These are phyloP conservation scores for Tuber umbilicatum DNA, from an alignment of 495 filamentous ascomycete genomes.

Conservation along the genomic window DNA sequence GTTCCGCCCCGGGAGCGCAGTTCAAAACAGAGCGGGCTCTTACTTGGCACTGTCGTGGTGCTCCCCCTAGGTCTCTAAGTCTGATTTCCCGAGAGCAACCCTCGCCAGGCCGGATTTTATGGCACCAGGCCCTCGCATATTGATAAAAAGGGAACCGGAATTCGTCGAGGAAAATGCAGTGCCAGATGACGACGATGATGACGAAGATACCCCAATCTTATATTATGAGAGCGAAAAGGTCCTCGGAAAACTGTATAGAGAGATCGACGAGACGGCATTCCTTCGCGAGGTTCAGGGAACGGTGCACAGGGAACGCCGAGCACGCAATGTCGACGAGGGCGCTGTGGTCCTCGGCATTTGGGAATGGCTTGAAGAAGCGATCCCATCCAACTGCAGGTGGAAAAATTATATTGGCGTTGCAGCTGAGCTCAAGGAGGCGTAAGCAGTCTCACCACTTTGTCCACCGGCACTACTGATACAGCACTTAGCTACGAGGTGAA, in stretches of 20 bases:
- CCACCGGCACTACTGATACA: conserved; percentile 4
- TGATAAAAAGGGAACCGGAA: conserved; percentile 47
- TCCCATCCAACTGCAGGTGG: conserved; percentile 23
- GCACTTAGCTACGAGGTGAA: conserved; percentile 58
- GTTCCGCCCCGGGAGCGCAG: conserved; percentile 8
- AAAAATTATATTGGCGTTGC: conserved; percentile 12
- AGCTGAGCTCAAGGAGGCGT: conserved; percentile 23
- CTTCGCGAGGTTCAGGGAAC: conserved; percentile 52
- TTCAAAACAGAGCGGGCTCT: not conserved
- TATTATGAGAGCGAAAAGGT: conserved; percentile 67
- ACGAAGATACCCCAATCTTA: conserved; percentile 47
- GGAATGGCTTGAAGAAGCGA: conserved; percentile 43
- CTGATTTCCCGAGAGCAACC: conserved; percentile 45
- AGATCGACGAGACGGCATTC: conserved; percentile 66
- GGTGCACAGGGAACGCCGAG: conserved; percentile 15
- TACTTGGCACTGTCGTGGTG: not conserved
- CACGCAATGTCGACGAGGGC: conserved; percentile 12
- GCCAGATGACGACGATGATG: conserved; percentile 50
- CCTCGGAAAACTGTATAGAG: conserved; percentile 65
- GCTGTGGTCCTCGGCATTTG: conserved; percentile 49
- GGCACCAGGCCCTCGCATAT: conserved; percentile 58
- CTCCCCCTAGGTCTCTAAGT: conserved; percentile 45
- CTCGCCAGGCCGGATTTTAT: conserved; percentile 57
- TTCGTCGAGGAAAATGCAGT: conserved; percentile 42
- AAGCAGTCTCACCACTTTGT: conserved; percentile 11